phyloP scores from a whole-genome alignment of 208 protist genomes.

The Leishmania guyanensis region DNA sequence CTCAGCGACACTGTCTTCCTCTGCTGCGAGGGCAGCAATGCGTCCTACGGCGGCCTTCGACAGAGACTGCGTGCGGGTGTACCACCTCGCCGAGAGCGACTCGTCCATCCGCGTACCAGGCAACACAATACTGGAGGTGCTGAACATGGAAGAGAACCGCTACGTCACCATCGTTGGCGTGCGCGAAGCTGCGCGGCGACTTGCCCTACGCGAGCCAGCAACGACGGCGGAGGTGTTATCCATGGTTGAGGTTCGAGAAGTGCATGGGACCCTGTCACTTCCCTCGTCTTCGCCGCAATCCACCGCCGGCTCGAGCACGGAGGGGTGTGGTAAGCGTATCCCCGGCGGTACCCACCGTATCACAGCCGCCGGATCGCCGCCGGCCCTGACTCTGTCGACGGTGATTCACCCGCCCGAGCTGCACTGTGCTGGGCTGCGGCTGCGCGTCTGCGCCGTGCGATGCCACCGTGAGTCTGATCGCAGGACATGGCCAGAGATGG shows the following conservation, averaged over 20 bases:
- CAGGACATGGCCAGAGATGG: conserved; percentile 39
- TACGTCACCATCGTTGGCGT: conserved; percentile 60
- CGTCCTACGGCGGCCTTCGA: conserved; percentile 72
- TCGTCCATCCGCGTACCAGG: conserved; percentile 71
- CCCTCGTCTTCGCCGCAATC: conserved; percentile 3
- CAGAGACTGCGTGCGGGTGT: conserved; percentile 73
- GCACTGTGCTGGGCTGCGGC: conserved; percentile 66
- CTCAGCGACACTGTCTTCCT: conserved; percentile 16
- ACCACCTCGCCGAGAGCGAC: conserved; percentile 36
- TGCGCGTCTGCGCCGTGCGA: conserved; percentile 55
- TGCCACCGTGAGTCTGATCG: conserved; percentile 31
- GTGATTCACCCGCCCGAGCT: conserved; percentile 58
- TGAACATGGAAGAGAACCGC: conserved; percentile 79
- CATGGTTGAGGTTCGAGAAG: conserved; percentile 33
- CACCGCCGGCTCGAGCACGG: background rate
- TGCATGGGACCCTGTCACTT: conserved; percentile 5
- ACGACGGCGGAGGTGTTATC: conserved; percentile 63
- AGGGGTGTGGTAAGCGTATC: conserved; percentile 4
- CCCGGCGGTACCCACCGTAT: conserved; percentile 9
- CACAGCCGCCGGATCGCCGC: background rate
- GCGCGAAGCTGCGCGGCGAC: conserved; percentile 61
- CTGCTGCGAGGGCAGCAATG: conserved; percentile 29
- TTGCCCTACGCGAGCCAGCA: conserved; percentile 65
- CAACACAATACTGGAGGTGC: conserved; percentile 83
- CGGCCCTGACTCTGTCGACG: conserved; percentile 7